phyloP scores from a whole-genome alignment of 2,329 filamentous ascomycete species.

The Pseudogymnoascus sp. region DNA sequence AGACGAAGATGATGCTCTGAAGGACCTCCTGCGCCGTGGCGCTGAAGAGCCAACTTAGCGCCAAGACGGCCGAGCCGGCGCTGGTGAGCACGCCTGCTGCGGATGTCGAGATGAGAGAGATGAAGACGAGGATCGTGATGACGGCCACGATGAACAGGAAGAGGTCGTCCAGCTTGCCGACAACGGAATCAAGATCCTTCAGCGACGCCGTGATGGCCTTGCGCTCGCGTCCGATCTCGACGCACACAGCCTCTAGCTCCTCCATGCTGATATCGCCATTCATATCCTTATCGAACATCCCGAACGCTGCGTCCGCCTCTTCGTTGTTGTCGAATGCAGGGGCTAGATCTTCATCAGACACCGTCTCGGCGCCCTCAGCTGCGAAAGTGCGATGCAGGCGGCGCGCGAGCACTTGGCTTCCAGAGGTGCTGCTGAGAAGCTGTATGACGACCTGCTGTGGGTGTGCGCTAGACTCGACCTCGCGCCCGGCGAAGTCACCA shows the following conservation, averaged over 20 bases:
- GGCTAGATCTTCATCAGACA: conserved; percentile 69
- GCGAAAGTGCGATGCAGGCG: conserved; percentile 83
- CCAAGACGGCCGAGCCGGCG: conserved; percentile 77
- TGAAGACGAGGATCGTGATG: conserved; percentile 75
- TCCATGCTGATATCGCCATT: conserved; percentile 96
- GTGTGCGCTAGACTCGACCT: conserved; percentile 60
- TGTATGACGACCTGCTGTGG: conserved; percentile 78
- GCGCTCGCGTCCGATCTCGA: conserved; percentile 88
- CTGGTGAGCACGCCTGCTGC: conserved; percentile 88
- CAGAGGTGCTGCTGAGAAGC: conserved; percentile 61
- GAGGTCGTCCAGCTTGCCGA: conserved; percentile 79
- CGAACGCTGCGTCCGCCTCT: conserved; percentile 80
- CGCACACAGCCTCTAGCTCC: conserved; percentile 84
- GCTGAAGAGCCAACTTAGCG: conserved; percentile 85
- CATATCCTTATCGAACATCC: conserved; percentile 91
- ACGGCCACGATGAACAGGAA: conserved; percentile 80
- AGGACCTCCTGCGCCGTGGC: conserved; percentile 91
- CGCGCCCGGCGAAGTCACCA: conserved; percentile 80
- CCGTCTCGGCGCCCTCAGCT: conserved; percentile 64
- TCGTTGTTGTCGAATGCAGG: conserved; percentile 73
- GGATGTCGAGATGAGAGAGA: conserved; percentile 81
- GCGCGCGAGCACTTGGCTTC: conserved; percentile 76
- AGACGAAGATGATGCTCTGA: conserved; percentile 90
- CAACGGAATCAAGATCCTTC: conserved; percentile 90
- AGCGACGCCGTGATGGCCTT: conserved; percentile 92